Conservation (phyloP, 768 basidiomycete genomes). For the Artomyces pyxidatus region DNA sequence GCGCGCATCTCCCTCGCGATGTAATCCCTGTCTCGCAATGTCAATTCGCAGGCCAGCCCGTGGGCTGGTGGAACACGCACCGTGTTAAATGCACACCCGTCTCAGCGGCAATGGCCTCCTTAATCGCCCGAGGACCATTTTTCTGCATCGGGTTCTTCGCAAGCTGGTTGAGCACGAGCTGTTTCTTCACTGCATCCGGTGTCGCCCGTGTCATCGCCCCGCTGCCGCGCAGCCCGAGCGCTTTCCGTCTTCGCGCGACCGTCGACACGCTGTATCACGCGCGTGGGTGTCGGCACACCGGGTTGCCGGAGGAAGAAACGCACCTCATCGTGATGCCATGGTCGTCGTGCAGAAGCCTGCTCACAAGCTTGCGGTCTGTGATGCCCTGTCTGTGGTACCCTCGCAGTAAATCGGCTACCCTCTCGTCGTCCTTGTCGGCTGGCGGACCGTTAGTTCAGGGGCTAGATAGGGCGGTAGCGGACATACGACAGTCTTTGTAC, state of each 20-base stretch:
- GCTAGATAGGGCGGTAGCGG: too few species aligned
- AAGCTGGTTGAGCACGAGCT: neutral
- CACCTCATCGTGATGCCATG: neutral
- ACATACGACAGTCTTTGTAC: too few species aligned
- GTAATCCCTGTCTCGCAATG: neutral
- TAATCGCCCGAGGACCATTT: neutral
- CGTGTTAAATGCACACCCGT: neutral
- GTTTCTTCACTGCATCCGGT: slow-evolving; percentile 7
- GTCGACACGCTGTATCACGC: neutral
- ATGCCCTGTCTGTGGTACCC: neutral
- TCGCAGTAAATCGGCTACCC: neutral
- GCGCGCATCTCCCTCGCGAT: neutral
- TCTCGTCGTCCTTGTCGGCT: neutral
- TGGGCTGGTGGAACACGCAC: neutral
- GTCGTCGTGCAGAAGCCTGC: neutral
- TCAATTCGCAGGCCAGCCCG: neutral
- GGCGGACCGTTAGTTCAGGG: neutral
- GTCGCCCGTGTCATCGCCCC: slow-evolving; percentile 14
- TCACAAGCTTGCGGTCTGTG: neutral
- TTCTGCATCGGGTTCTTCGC: neutral
- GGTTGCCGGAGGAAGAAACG: neutral
- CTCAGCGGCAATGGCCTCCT: neutral
- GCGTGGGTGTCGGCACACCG: neutral
- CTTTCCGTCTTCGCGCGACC: neutral
- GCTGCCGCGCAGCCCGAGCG: slow-evolving; percentile 8